Conservation (phyloP, 2,329 filamentous ascomycete species). For the Bisporella sp. region DNA sequence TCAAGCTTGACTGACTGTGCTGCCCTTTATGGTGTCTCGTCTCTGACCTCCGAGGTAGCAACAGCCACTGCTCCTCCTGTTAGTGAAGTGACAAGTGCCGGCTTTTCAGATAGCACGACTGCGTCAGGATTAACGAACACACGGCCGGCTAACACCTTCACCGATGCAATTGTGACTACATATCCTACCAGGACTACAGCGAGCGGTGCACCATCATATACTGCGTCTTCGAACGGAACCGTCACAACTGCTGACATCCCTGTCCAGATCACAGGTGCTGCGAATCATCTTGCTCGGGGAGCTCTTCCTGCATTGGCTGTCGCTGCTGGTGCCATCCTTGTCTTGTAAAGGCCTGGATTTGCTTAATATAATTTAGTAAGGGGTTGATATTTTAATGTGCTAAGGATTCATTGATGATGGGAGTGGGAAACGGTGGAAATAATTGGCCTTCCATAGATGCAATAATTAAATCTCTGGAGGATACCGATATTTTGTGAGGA, state of each 20-base stretch:
- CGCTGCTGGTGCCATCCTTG: neutral
- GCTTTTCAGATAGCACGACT: too few relatives aligned
- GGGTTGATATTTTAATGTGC: too few relatives aligned
- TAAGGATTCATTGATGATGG: too few relatives aligned
- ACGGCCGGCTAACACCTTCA: neutral
- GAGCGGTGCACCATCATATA: neutral
- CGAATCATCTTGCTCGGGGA: neutral
- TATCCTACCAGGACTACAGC: neutral
- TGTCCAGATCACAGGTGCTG: neutral
- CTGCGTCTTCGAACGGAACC: neutral
- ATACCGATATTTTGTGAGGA: too few relatives aligned
- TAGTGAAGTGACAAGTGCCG: neutral
- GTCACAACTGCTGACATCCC: neutral
- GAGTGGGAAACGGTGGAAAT: too few relatives aligned
- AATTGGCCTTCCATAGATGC: too few relatives aligned
- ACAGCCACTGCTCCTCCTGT: neutral
- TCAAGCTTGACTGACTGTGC: neutral
- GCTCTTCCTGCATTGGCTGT: neutral
- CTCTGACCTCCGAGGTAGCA: neutral
- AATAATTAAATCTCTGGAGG: too few relatives aligned
- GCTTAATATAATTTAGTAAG: too few relatives aligned
- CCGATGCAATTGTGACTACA: neutral
- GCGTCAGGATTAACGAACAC: too few relatives aligned
- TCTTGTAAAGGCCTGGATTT: neutral
- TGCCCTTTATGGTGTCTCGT: neutral